phyloP scores from a whole-genome alignment of 306 rosid genomes.

The Acmispon strigosus region DNA sequence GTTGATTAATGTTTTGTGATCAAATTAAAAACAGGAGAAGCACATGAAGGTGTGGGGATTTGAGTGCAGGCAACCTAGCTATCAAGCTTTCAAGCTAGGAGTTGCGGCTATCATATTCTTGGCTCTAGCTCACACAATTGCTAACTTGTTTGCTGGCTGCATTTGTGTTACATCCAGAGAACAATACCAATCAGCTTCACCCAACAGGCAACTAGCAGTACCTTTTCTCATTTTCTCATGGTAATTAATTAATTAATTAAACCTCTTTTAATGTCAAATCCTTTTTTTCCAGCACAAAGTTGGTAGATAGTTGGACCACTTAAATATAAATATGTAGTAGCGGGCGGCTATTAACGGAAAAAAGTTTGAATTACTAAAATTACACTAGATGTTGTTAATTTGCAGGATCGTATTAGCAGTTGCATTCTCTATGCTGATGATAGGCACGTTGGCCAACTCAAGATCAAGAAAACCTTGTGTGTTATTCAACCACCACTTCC shows the following conservation, averaged over 20 bases:
- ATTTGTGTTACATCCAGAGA: constrained; percentile 36
- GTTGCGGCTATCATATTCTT: constrained; percentile 61
- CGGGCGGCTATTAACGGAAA: too few relatives aligned
- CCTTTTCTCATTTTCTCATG: constrained; percentile 58
- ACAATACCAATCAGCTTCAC: constrained; percentile 24
- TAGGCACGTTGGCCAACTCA: constrained; percentile 55
- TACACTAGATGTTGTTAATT: not conserved
- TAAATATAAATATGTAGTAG: too few relatives aligned
- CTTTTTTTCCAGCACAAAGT: too few relatives aligned
- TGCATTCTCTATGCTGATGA: constrained; percentile 52
- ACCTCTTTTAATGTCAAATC: too few relatives aligned
- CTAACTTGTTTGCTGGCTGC: constrained; percentile 69
- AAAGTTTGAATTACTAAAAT: too few relatives aligned
- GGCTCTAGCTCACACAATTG: constrained; percentile 46
- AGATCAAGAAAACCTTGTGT: constrained; percentile 52
- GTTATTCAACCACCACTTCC: constrained; percentile 35
- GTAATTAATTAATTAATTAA: constrained; percentile 14
- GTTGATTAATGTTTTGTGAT: not conserved
- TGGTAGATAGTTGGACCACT: too few relatives aligned
- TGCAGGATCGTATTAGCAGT: constrained; percentile 51
- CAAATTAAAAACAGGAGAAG: constrained; percentile 31
- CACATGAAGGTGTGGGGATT: constrained; percentile 45
- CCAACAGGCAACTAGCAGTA: constrained; percentile 47
- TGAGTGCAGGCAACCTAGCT: constrained; percentile 73
- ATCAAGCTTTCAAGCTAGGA: constrained; percentile 65